phyloP scores from a whole-genome alignment of 2,329 filamentous ascomycete species.

The Lachnellula willkommii region DNA sequence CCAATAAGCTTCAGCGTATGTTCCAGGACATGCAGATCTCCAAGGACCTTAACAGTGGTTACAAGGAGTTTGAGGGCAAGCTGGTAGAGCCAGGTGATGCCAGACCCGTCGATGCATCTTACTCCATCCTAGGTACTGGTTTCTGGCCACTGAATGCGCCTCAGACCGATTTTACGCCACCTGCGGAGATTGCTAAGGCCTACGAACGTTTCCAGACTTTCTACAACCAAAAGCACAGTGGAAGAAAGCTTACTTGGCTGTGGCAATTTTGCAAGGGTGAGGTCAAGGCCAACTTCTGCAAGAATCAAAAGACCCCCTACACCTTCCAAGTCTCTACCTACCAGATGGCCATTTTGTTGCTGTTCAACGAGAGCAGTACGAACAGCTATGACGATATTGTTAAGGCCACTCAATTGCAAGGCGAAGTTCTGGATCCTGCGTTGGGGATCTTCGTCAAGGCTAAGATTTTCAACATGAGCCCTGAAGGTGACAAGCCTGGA shows the following conservation, averaged over 20 bases:
- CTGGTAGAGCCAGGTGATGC: slow-evolving; percentile 57
- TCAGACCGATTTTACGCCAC: slow-evolving; percentile 82
- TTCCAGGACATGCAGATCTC: slow-evolving; percentile 99
- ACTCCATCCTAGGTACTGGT: slow-evolving; percentile 89
- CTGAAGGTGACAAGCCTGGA: slow-evolving; percentile 69
- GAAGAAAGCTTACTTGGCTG: slow-evolving; percentile 93
- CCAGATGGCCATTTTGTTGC: slow-evolving; percentile 90
- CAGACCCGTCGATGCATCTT: slow-evolving; percentile 76
- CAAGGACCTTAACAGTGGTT: slow-evolving; percentile 88
- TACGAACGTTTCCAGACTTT: slow-evolving; percentile 86
- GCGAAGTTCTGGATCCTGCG: slow-evolving; percentile 81
- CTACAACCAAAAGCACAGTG: slow-evolving; percentile 95
- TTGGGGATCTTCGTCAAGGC: slow-evolving; percentile 86
- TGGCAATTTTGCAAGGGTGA: slow-evolving; percentile 99
- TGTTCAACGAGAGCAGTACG: slow-evolving; percentile 89
- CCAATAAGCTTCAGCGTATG: slow-evolving; percentile 99
- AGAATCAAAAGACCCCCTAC: slow-evolving; percentile 81
- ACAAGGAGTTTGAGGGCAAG: slow-evolving; percentile 69
- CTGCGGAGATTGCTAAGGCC: slow-evolving; percentile 76
- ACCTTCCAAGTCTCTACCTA: slow-evolving; percentile 97
- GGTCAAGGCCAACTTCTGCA: slow-evolving; percentile 88
- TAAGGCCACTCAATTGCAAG: slow-evolving; percentile 70
- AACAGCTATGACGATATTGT: slow-evolving; percentile 85
- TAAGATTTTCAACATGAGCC: slow-evolving; percentile 72
- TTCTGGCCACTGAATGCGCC: slow-evolving; percentile 94